phyloP scores from a whole-genome alignment of 805 yeast genomes.

The Saccharomycodes ludwigii region DNA sequence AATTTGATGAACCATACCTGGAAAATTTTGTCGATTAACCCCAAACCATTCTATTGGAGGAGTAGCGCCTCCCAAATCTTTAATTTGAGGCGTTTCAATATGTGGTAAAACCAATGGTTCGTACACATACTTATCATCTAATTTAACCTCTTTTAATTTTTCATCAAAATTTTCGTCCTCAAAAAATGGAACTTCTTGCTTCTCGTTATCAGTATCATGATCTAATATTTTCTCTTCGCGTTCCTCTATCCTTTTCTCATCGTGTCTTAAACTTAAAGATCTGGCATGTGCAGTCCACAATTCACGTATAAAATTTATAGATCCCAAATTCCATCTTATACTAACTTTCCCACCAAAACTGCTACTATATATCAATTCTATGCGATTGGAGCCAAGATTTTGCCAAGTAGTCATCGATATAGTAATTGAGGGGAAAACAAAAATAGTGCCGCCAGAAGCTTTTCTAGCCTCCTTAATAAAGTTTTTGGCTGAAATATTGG shows the following conservation, averaged over 20 bases:
- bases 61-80: constrained; percentile 91
- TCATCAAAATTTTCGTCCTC: constrained; percentile 27
- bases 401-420: constrained; percentile 72
- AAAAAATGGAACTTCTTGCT: constrained; percentile 11
- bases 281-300: constrained; percentile 83
- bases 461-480: constrained; percentile 43
- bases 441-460: constrained; percentile 70
- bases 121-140: constrained; percentile 40
- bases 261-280: constrained; percentile 52
- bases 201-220: constrained; percentile 15
- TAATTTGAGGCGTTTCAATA: constrained; percentile 80
- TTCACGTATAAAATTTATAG: constrained; percentile 78
- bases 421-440: constrained; percentile 64
- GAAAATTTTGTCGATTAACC: constrained; percentile 73
- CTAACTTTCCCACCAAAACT: constrained; percentile 84
- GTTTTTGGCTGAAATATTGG: constrained; percentile 34
- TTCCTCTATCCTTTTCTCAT: constrained; percentile 14
- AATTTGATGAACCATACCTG: constrained; percentile 74
- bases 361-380: constrained; percentile 59
- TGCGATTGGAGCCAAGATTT: constrained; percentile 32
- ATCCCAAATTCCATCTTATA: constrained; percentile 87
- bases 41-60: constrained; percentile 99
- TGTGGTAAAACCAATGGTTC: constrained; percentile 60
- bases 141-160: constrained; percentile 31
- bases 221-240: constrained; percentile 7